These are phyloP conservation scores for Chlorella variabilis DNA, from an alignment of 163 green algal genomes.

Conservation along the genomic window DNA sequence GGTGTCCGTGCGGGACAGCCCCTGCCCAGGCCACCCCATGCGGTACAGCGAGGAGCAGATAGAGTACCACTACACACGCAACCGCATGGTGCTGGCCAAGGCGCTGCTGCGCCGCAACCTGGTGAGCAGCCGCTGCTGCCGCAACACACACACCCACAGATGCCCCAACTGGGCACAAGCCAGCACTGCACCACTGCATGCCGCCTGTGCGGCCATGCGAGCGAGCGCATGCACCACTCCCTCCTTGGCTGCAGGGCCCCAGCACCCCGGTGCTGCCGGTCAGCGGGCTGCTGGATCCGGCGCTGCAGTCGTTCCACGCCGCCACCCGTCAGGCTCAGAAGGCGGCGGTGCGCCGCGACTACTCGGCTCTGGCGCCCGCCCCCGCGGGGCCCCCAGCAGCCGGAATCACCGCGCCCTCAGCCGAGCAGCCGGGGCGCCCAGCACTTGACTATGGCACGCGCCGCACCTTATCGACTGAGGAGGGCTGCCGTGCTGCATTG, in stretches of 20 bases:
- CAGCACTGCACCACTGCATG: no score
- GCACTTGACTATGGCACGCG: no score
- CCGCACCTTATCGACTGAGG: no score
- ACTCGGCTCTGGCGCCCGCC: no score
- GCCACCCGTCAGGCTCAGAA: not conserved
- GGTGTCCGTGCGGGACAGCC: conserved; percentile 40
- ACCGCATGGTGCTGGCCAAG: conserved; percentile 20
- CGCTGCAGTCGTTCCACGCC: not conserved
- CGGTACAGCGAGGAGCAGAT: conserved; percentile 43
- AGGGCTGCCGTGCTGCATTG: no score
- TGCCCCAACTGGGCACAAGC: no score
- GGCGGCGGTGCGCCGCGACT: not conserved
- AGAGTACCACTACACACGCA: conserved; percentile 37
- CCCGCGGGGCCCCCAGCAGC: no score
- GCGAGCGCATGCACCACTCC: no score
- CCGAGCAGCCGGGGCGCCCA: no score
- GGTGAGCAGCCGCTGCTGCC: not conserved
- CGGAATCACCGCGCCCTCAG: no score
- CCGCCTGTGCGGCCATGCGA: no score
- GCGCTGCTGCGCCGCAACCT: conserved; percentile 30
- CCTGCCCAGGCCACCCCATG: conserved; percentile 33
- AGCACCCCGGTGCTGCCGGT: not conserved
- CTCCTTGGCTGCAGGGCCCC: not conserved
- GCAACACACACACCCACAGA: no score
- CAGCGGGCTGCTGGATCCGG: conserved; percentile 13